A percentile compares a stretch with the other conserved stretches of the same genome.
Evolutionary conservation across 179 eudicot species (phyloP).

Genomic region (Heliamphora pulchella): DNA sequence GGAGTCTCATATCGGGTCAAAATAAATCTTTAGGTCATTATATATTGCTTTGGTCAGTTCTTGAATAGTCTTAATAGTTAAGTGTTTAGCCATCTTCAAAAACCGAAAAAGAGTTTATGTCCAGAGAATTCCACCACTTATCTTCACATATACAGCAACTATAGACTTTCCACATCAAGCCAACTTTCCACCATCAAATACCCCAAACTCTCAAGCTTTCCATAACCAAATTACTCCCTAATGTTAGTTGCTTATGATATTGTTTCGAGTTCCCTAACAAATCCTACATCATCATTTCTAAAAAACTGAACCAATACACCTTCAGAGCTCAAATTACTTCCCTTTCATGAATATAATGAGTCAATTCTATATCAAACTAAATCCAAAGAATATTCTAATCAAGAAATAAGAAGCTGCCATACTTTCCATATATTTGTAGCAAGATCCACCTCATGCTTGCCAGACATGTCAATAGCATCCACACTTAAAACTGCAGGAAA

Average conservation of each 20-base stretch:
- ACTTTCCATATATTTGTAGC: slow-evolving; percentile 98
- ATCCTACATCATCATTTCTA: background rate
- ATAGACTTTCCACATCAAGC: background rate
- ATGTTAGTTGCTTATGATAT: background rate
- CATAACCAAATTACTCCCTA: background rate
- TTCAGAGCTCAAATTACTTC: background rate
- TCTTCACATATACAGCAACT: too few species aligned
- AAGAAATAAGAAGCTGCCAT: slow-evolving; percentile 20
- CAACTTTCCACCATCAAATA: background rate
- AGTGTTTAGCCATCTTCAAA: too few species aligned
- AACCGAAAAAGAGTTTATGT: too few species aligned
- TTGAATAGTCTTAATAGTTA: too few species aligned
- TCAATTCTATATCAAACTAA: background rate
- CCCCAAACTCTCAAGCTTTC: background rate
- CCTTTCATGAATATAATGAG: background rate
- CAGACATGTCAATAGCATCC: slow-evolving; percentile 99
- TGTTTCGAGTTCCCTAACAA: background rate
- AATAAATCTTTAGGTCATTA: too few species aligned
- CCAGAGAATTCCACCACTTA: background rate
- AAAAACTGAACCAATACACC: background rate
- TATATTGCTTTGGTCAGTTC: background rate
- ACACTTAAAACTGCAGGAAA: slow-evolving; percentile 73
- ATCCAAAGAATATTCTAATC: background rate
- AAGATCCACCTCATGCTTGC: slow-evolving; percentile 99
- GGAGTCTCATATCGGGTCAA: too few species aligned